Conservation (phyloP, 345 rosid genomes). For the Pistacia atlantica region DNA sequence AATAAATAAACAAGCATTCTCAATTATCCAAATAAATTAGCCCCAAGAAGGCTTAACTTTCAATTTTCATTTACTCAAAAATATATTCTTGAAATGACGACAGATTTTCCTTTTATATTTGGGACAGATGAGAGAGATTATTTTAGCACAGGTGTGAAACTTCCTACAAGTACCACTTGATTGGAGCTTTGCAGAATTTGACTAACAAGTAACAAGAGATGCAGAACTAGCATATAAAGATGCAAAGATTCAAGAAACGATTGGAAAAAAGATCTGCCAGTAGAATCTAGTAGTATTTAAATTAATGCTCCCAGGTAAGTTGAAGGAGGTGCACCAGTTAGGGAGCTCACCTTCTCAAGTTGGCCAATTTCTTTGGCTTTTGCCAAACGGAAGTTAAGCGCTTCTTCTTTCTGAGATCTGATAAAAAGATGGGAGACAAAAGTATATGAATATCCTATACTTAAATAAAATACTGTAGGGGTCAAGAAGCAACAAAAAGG, state of each 20-base stretch:
- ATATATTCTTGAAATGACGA: not conserved
- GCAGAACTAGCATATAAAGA: not conserved
- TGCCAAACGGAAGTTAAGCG: slow-evolving; percentile 68
- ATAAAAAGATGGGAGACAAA: slow-evolving; percentile 8
- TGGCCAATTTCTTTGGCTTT: slow-evolving; percentile 78
- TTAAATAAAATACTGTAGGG: slow-evolving; percentile 12
- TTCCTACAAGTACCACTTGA: slow-evolving; percentile 2
- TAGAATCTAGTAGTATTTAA: not conserved
- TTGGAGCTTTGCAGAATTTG: not conserved
- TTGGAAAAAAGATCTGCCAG: not conserved
- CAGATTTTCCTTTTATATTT: not conserved
- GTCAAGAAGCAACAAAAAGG: slow-evolving; percentile 1
- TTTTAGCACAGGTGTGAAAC: not conserved
- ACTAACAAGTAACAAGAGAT: slow-evolving; percentile 7
- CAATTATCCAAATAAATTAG: not conserved
- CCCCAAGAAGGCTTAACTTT: not conserved
- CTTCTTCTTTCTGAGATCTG: slow-evolving; percentile 89
- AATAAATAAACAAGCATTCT: not conserved
- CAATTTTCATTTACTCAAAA: not conserved
- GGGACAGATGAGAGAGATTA: not conserved
- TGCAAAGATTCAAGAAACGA: slow-evolving; percentile 5
- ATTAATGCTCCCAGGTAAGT: not conserved
- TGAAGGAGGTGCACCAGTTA: slow-evolving; percentile 12
- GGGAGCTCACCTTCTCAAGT: slow-evolving; percentile 69
- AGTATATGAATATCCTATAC: not conserved